Evolutionary conservation across 805 yeast species (phyloP).

Genomic region (Candida incommunis): DNA sequence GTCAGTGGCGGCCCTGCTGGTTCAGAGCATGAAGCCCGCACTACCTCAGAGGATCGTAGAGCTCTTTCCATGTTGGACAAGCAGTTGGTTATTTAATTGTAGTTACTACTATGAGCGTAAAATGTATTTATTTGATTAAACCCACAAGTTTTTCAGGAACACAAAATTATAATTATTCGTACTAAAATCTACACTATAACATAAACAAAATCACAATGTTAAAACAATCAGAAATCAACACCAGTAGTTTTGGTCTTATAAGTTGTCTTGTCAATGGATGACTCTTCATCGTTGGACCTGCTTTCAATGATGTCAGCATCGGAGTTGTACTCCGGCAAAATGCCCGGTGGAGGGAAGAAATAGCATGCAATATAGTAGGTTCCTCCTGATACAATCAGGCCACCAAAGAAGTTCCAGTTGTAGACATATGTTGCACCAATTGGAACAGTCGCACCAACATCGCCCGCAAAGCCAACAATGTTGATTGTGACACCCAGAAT

Average conservation of each 20-base stretch:
- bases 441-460: conserved; percentile 66
- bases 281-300: background rate
- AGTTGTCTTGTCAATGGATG: background rate
- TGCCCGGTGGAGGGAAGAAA: background rate
- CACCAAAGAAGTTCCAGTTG: conserved; percentile 62
- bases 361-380: conserved; percentile 30
- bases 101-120: too few species aligned
- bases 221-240: too few species aligned
- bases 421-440: conserved; percentile 64
- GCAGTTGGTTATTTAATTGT: background rate
- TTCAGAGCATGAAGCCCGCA: background rate
- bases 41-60: background rate
- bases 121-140: too few species aligned
- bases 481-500: conserved; percentile 70
- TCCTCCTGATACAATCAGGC: conserved; percentile 45
- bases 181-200: too few species aligned
- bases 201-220: background rate
- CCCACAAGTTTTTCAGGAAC: too few species aligned
- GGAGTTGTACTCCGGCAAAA: background rate
- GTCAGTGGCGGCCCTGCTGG: background rate
- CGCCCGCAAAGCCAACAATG: conserved; percentile 75
- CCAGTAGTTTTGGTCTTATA: background rate
- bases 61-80: background rate
- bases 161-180: too few species aligned
- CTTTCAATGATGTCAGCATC: background rate